These are phyloP conservation scores for Kodamaea leandrae DNA, from an alignment of 805 yeast genomes.

Conservation along the genomic window DNA sequence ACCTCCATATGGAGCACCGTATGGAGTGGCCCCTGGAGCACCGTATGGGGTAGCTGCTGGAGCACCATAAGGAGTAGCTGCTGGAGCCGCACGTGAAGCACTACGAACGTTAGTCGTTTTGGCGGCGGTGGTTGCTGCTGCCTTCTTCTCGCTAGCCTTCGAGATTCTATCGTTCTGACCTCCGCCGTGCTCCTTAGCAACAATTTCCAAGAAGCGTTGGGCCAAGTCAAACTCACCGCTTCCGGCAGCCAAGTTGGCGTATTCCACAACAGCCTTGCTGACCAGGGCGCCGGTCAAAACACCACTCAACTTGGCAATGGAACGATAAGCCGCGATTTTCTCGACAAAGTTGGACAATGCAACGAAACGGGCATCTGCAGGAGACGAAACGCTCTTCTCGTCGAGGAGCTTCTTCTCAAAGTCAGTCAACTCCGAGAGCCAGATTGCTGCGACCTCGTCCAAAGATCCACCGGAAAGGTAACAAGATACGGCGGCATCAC, in stretches of 20 bases:
- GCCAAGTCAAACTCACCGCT: slow-evolving; percentile 86
- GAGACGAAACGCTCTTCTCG: slow-evolving; percentile 45
- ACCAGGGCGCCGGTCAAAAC: slow-evolving; percentile 44
- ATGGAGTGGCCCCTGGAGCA: neutral
- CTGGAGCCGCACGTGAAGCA: slow-evolving; percentile 2
- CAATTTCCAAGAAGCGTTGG: slow-evolving; percentile 57
- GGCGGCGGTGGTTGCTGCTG: slow-evolving; percentile 10
- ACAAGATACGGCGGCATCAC: slow-evolving; percentile 74
- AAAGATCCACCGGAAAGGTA: slow-evolving; percentile 80
- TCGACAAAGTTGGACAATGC: slow-evolving; percentile 81
- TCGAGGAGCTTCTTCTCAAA: slow-evolving; percentile 43
- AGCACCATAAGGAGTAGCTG: slow-evolving; percentile 2
- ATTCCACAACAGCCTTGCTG: slow-evolving; percentile 71
- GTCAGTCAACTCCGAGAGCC: slow-evolving; percentile 70
- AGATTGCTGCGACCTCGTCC: slow-evolving; percentile 73
- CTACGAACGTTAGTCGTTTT: slow-evolving; percentile 2
- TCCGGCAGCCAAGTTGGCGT: slow-evolving; percentile 73
- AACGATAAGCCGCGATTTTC: slow-evolving; percentile 73
- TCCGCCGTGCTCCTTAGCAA: slow-evolving; percentile 74
- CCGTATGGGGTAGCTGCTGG: slow-evolving; percentile 2
- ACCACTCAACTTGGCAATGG: slow-evolving; percentile 40
- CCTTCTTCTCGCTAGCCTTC: slow-evolving; percentile 52
- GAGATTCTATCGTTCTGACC: slow-evolving; percentile 75
- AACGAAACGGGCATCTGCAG: slow-evolving; percentile 80
- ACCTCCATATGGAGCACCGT: slow-evolving; percentile 3